These are phyloP conservation scores for Cucumis hystrix DNA, from an alignment of 306 rosid genomes.

Conservation along the genomic window DNA sequence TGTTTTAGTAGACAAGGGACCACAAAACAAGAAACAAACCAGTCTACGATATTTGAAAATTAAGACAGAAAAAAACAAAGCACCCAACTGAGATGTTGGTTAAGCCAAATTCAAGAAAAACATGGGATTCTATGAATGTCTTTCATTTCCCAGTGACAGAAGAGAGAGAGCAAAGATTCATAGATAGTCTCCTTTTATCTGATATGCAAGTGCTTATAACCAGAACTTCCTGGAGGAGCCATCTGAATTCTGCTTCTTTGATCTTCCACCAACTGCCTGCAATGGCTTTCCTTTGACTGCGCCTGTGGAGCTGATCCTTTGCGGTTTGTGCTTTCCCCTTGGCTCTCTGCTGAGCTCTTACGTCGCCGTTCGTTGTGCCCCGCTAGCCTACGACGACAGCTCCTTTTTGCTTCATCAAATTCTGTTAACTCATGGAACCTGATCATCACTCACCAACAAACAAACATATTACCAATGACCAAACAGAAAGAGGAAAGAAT, in stretches of 20 bases:
- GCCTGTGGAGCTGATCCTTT: slow-evolving; percentile 16
- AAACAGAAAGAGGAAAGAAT: neutral
- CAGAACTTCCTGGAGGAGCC: slow-evolving; percentile 28
- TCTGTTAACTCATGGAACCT: slow-evolving; percentile 83
- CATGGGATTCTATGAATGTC: neutral
- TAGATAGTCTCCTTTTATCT: slow-evolving; percentile 12
- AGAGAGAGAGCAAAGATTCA: slow-evolving; percentile 50
- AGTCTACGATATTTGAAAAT: neutral
- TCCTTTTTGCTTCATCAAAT: slow-evolving; percentile 85
- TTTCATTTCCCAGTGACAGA: slow-evolving; percentile 39
- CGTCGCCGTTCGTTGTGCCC: slow-evolving; percentile 83
- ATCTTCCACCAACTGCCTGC: slow-evolving; percentile 24
- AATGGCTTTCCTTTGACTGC: slow-evolving; percentile 24
- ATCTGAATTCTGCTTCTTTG: slow-evolving; percentile 31
- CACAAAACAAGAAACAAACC: neutral
- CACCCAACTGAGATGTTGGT: neutral
- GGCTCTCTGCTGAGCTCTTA: slow-evolving; percentile 30
- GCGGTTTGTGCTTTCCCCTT: slow-evolving; percentile 37
- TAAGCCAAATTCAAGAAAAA: neutral
- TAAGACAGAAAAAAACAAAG: neutral
- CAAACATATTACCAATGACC: neutral
- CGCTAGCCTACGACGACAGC: slow-evolving; percentile 75
- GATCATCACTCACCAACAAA: neutral
- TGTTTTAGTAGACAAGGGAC: neutral
- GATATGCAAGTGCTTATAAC: slow-evolving; percentile 40